A percentile compares a stretch with the other conserved stretches of the same genome.
Conservation (phyloP, 768 basidiomycete species). For the Rubroboletus pulcherrimus region DNA sequence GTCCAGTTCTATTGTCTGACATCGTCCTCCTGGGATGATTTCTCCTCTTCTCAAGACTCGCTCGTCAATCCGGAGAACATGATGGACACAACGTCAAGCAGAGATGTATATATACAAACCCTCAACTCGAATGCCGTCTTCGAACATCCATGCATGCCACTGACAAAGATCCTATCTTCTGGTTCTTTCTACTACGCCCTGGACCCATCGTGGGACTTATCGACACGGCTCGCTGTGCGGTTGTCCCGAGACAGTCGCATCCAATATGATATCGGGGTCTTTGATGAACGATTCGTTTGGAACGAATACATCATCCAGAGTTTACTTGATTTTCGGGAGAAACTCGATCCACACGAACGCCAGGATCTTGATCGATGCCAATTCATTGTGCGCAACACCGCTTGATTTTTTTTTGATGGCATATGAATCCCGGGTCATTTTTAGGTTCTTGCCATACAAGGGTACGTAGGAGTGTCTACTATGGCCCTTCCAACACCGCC, state of each 20-base stretch:
- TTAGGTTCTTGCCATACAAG: constrained; percentile 89
- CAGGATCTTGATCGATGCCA: constrained; percentile 77
- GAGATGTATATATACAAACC: constrained; percentile 43
- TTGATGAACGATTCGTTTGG: constrained; percentile 90
- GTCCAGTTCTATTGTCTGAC: constrained; percentile 88
- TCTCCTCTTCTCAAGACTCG: constrained; percentile 49
- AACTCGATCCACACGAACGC: constrained; percentile 65
- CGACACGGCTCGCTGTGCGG: constrained; percentile 73
- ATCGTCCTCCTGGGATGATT: constrained; percentile 81
- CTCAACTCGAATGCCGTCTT: constrained; percentile 48
- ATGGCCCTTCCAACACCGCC: constrained; percentile 76
- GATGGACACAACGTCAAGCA: constrained; percentile 42
- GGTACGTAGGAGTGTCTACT: constrained; percentile 81
- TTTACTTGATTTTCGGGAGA: constrained; percentile 81
- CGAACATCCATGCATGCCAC: constrained; percentile 87
- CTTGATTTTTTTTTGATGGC: constrained; percentile 4
- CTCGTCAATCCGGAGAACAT: constrained; percentile 50
- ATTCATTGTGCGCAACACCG: constrained; percentile 63
- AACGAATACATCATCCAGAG: constrained; percentile 88
- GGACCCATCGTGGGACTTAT: constrained; percentile 84
- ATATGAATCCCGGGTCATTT: constrained; percentile 7
- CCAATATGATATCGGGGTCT: constrained; percentile 51
- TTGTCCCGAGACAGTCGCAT: constrained; percentile 47
- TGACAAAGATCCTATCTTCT: constrained; percentile 87
- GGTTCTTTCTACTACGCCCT: constrained; percentile 93